Evolutionary conservation across 1,284 basidiomycete species (phyloP), one percentile per base, ranked within the genome.

Genomic region (Pascua sp.): DNA sequence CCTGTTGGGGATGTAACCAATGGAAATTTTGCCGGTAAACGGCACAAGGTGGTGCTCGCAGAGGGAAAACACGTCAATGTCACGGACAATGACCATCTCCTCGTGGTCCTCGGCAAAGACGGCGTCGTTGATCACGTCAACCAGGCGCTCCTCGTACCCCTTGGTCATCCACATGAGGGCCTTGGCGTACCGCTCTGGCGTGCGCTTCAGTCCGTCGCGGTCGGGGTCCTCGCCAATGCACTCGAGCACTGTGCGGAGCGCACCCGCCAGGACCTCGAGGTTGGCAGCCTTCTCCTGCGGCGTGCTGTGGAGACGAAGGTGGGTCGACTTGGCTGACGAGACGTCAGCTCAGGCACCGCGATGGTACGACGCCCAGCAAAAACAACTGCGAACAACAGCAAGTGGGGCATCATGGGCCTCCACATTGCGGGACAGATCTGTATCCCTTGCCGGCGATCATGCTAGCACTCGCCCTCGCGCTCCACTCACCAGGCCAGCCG

Each of bases 1-100:
- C 66, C 88, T 86, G 78, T 96, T 96, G 40, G 96, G 96, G 63
- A 99, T 96, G 78, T 99, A 99, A 0, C 89, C 95, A 53, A 87
- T 87, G 32, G 84, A 84, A 61, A 85, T 82, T 83, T 97, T 98
- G 68, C 96, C 96, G 36, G 88, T 94, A 80, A 99, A 98, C 1
- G 96, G 96, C 38, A 99, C 95, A 65, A 99, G 83, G 78, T 99
- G 96, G 73, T 99, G 96, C 80, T 99, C 96, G 79, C 96, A 99
- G 53, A 99, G 80, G 69, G 91, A 94, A 56, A 92, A 97, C 61
- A 99, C 88, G 74, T 97, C 91, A 69, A 99, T 98, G 75, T 99
- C 94, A 60, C 90, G 85, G 49, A 99, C 96, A 62, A 99, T 87
- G 53, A 99, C 95, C 93, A 99, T 96, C 78, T 99, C 96, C 71